These are phyloP conservation scores for Zygosaccharomyces sapae DNA, from an alignment of 1,139 yeast species.

Conservation along the genomic window DNA sequence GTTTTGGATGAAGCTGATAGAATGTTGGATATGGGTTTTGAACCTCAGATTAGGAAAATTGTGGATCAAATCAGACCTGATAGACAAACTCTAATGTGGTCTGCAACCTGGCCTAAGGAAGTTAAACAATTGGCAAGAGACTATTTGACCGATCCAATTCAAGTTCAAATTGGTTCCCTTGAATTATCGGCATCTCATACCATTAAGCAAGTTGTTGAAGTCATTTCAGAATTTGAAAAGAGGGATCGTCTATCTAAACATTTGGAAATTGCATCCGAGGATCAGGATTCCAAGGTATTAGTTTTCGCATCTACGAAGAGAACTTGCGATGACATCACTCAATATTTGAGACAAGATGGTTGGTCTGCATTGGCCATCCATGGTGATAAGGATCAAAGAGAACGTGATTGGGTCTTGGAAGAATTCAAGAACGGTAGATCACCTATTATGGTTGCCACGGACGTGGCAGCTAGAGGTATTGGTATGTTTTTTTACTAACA, in stretches of 20 bases:
- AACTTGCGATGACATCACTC: slow-evolving; percentile 93
- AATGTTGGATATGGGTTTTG: slow-evolving; percentile 97
- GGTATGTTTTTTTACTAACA: slow-evolving; percentile 66
- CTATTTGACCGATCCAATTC: slow-evolving; percentile 87
- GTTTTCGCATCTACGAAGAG: slow-evolving; percentile 94
- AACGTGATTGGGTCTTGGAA: slow-evolving; percentile 96
- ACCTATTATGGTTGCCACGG: slow-evolving; percentile 98
- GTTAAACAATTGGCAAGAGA: slow-evolving; percentile 90
- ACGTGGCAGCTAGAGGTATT: slow-evolving; percentile 99
- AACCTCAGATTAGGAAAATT: slow-evolving; percentile 92
- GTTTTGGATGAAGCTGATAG: slow-evolving; percentile 96
- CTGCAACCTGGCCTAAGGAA: slow-evolving; percentile 99
- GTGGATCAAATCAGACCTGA: slow-evolving; percentile 95
- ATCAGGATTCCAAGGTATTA: slow-evolving; percentile 70
- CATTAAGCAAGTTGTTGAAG: slow-evolving; percentile 90
- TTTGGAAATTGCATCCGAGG: slow-evolving; percentile 78
- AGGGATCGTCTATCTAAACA: slow-evolving; percentile 84
- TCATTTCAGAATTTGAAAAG: slow-evolving; percentile 86
- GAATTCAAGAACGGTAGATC: slow-evolving; percentile 90
- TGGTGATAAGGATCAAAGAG: slow-evolving; percentile 97
- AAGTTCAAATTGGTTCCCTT: slow-evolving; percentile 92
- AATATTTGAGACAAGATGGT: slow-evolving; percentile 89
- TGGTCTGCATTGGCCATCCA: slow-evolving; percentile 99
- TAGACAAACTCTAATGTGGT: slow-evolving; percentile 98
- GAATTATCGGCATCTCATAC: slow-evolving; percentile 96